Evolutionary conservation across 2,329 filamentous ascomycete species (phyloP).

Genomic region (Scytalidium lignicola): DNA sequence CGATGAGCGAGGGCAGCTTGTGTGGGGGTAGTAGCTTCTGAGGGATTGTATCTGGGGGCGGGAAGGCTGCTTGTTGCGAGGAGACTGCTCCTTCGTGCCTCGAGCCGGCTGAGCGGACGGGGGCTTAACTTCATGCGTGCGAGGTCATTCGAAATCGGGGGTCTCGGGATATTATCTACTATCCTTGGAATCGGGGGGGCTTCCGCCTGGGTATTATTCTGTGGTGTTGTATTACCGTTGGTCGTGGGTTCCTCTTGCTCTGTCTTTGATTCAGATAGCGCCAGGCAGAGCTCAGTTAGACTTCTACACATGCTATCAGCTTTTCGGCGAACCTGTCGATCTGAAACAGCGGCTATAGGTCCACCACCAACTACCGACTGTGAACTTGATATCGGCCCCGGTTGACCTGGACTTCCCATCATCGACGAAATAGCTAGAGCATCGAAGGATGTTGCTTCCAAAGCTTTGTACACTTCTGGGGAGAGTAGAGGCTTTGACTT

Average conservation of each 20-base stretch:
- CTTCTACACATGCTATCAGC: conserved; percentile 90
- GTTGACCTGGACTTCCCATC: conserved; percentile 68
- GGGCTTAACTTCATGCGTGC: conserved; percentile 23
- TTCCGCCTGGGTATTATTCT: conserved; percentile 8
- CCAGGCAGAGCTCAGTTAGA: conserved; percentile 86
- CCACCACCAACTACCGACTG: conserved; percentile 35
- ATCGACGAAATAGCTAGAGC: conserved; percentile 73
- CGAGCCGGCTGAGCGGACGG: conserved; percentile 26
- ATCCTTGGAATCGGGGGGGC: conserved; percentile 13
- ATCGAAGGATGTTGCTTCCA: conserved; percentile 78
- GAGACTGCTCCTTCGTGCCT: conserved; percentile 28
- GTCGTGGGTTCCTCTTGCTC: conserved; percentile 12
- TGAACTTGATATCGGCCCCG: conserved; percentile 60
- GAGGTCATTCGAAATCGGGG: conserved; percentile 13
- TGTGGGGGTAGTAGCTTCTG: conserved; percentile 30
- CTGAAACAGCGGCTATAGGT: conserved; percentile 47
- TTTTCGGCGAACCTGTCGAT: conserved; percentile 83
- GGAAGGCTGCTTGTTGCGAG: conserved; percentile 24
- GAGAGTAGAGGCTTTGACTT: conserved; percentile 70
- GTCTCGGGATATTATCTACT: conserved; percentile 16
- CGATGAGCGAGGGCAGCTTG: conserved; percentile 48
- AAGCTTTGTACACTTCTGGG: conserved; percentile 67
- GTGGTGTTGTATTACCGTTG: conserved; percentile 5
- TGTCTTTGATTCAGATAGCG: conserved; percentile 59
- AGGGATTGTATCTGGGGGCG: conserved; percentile 22